These are phyloP conservation scores for Ammopiptanthus mongolicus DNA, from an alignment of 306 rosid species.

Conservation along the genomic window DNA sequence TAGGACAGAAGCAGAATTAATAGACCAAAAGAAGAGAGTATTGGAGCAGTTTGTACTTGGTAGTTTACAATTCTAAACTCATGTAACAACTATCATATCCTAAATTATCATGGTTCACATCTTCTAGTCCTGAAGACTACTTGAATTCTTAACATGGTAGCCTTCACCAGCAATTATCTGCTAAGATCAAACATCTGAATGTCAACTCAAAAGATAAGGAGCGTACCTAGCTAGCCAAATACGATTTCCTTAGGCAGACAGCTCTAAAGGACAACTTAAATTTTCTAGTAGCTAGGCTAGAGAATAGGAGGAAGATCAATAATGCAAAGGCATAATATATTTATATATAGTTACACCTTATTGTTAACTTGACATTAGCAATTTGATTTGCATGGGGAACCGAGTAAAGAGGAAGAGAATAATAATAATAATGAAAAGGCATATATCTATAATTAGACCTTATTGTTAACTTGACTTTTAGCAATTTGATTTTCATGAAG, in stretches of 20 bases:
- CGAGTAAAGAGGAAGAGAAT: not conserved
- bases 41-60: not conserved
- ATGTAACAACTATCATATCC: not conserved
- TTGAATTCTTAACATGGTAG: not conserved
- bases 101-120: not conserved
- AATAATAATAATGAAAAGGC: too few species aligned
- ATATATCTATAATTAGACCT: too few species aligned
- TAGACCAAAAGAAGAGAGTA: not conserved
- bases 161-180: not conserved
- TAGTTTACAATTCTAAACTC: not conserved
- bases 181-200: not conserved
- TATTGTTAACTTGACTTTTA: too few species aligned
- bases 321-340: not conserved
- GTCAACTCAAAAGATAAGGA: not conserved
- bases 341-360: not conserved
- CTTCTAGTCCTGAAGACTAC: not conserved
- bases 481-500: too few species aligned
- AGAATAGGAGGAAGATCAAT: not conserved
- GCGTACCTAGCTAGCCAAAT: not conserved
- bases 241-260: not conserved
- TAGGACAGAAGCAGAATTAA: not conserved
- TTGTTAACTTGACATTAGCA: not conserved
- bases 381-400: not conserved
- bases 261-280: not conserved
- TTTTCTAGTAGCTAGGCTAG: not conserved